phyloP scores from a whole-genome alignment of 208 protist species.

The Balamuthia mandrillaris region DNA sequence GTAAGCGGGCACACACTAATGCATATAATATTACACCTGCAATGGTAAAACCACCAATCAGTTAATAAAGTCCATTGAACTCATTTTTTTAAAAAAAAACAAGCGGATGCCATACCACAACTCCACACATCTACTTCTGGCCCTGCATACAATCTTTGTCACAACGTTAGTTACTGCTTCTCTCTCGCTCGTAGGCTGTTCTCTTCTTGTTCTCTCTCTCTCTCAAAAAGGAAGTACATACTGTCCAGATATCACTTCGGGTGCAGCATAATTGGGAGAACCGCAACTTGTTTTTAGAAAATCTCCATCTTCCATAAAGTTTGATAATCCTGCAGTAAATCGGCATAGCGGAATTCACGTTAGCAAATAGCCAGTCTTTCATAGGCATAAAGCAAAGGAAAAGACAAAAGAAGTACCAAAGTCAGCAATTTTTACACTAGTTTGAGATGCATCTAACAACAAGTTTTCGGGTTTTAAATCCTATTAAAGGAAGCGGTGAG shows the following conservation, averaged over 20 bases:
- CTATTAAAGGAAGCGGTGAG: neutral
- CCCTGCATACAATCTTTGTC: constrained; percentile 73
- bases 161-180: neutral
- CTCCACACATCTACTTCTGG: constrained; percentile 79
- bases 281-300: constrained; percentile 83
- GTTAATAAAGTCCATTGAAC: neutral
- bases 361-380: neutral
- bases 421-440: constrained; percentile 85
- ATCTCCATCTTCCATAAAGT: constrained; percentile 79
- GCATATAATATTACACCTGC: constrained; percentile 86
- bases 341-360: neutral
- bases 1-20: constrained; percentile 79
- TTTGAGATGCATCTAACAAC: constrained; percentile 67
- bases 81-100: no score
- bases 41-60: no score
- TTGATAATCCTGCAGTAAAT: constrained; percentile 63
- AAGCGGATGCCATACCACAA: no score
- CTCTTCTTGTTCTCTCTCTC: constrained; percentile 7
- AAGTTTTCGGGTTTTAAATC: constrained; percentile 85
- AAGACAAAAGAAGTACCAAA: constrained; percentile 67
- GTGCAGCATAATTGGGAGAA: constrained; percentile 85
- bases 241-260: constrained; percentile 80
- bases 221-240: neutral
- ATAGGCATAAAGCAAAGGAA: neutral
- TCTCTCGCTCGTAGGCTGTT: no score